Evolutionary conservation across 2,329 filamentous ascomycete species (phyloP).

Genomic region (Coleophoma eucalyptorum): DNA sequence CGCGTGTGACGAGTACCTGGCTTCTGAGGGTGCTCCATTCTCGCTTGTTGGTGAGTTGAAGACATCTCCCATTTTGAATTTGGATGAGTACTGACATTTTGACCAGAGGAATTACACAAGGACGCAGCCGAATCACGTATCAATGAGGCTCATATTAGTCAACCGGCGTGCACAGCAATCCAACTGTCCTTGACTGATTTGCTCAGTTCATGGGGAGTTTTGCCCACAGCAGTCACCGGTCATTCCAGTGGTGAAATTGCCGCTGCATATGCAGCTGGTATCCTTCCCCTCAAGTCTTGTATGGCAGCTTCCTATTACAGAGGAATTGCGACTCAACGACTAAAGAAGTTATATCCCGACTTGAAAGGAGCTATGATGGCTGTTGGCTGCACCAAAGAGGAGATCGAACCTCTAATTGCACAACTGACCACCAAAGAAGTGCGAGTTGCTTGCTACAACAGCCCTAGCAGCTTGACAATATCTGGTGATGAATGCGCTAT

Average conservation of each 20-base stretch:
- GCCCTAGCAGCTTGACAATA: constrained; percentile 12
- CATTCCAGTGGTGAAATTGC: constrained; percentile 27
- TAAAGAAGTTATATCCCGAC: background rate
- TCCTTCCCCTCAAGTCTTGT: constrained; percentile 14
- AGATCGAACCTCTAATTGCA: constrained; percentile 30
- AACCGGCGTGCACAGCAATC: constrained; percentile 29
- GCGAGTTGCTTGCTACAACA: constrained; percentile 11
- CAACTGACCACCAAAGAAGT: constrained; percentile 2
- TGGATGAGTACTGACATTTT: constrained; percentile 5
- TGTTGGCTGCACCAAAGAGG: constrained; percentile 27
- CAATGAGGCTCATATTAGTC: constrained; percentile 24
- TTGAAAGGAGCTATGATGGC: constrained; percentile 47
- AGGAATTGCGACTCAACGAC: constrained; percentile 8
- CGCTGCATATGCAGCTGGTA: constrained; percentile 23
- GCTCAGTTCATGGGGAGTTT: constrained; percentile 16
- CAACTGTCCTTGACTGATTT: constrained; percentile 29
- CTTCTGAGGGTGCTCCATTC: constrained; percentile 14
- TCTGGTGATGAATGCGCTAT: constrained; percentile 8
- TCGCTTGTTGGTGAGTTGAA: constrained; percentile 15
- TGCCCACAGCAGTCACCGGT: constrained; percentile 18
- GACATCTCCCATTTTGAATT: background rate
- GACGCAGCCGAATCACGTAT: constrained; percentile 14
- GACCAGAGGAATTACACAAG: constrained; percentile 16
- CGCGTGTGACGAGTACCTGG: constrained; percentile 28
- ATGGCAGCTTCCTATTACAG: constrained; percentile 24